A percentile compares a stretch with the other conserved stretches of the same genome.
Evolutionary conservation across 495 filamentous ascomycete genomes (phyloP).

Genomic region (Thermothielavioides terrestris): DNA sequence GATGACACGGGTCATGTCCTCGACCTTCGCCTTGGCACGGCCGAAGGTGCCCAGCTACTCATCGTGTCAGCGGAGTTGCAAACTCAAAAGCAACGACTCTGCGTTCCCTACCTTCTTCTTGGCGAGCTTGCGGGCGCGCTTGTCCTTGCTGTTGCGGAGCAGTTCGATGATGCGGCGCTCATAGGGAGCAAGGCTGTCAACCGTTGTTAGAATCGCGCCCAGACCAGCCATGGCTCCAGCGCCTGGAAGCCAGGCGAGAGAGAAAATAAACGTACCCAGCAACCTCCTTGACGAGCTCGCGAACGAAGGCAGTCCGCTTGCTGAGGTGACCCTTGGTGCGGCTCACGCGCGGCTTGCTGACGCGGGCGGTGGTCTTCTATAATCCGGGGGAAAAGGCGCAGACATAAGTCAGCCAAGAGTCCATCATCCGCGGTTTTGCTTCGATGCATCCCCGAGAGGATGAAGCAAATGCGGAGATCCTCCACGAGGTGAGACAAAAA

Average conservation of each 20-base stretch:
- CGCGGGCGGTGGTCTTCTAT: slow-evolving; percentile 88
- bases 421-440: slow-evolving; percentile 19
- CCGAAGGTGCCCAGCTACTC: slow-evolving; percentile 80
- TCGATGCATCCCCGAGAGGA: slow-evolving; percentile 20
- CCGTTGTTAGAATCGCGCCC: background rate
- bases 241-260: background rate
- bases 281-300: slow-evolving; percentile 93
- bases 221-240: background rate
- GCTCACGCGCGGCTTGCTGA: slow-evolving; percentile 79
- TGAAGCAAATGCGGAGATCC: slow-evolving; percentile 44
- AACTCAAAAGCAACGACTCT: background rate
- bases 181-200: slow-evolving; percentile 69
- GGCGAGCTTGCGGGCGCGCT: slow-evolving; percentile 96
- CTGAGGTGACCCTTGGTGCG: slow-evolving; percentile 88
- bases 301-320: slow-evolving; percentile 87
- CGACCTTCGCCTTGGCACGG: slow-evolving; percentile 98
- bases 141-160: slow-evolving; percentile 97
- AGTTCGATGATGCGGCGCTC: slow-evolving; percentile 98
- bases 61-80: slow-evolving; percentile 2
- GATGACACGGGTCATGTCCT: slow-evolving; percentile 96
- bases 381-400: slow-evolving; percentile 18
- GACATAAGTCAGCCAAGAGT: slow-evolving; percentile 33
- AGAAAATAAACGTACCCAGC: slow-evolving; percentile 52
- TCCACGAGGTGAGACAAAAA: slow-evolving; percentile 40
- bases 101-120: slow-evolving; percentile 83